phyloP scores from a whole-genome alignment of 2,329 filamentous ascomycete genomes.

The Tolypocladium pustulatum region DNA sequence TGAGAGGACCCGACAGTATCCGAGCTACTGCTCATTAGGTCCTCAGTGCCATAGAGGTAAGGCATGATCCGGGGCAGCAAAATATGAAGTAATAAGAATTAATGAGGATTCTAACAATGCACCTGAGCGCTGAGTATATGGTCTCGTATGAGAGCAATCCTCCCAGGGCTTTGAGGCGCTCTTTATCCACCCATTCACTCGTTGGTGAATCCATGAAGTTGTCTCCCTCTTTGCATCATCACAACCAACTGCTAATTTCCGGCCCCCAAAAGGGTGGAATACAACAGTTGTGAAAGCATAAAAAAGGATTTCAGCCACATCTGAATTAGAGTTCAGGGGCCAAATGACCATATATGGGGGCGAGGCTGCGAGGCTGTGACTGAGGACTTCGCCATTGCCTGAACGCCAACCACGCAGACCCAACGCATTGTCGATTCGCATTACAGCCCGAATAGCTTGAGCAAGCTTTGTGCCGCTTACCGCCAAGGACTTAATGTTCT shows the following conservation, averaged over 20 bases:
- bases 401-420: not conserved
- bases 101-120: not conserved
- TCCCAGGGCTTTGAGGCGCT: not conserved
- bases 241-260: not conserved
- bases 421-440: not conserved
- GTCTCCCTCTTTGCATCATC: not conserved
- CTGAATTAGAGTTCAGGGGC: not conserved
- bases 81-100: not conserved
- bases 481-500: too few species aligned
- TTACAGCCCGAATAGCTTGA: not conserved
- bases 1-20: not conserved
- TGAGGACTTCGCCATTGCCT: not conserved
- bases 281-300: not conserved
- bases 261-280: not conserved
- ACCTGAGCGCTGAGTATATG: not conserved
- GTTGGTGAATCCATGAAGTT: not conserved
- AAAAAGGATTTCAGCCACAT: not conserved
- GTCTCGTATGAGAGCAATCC: not conserved
- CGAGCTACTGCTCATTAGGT: not conserved
- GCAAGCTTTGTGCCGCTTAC: not conserved
- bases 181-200: not conserved
- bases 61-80: not conserved
- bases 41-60: not conserved
- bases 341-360: not conserved
- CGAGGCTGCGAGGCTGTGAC: not conserved